Conservation (phyloP, 257 asterid species). For the Jasminum sambac region DNA sequence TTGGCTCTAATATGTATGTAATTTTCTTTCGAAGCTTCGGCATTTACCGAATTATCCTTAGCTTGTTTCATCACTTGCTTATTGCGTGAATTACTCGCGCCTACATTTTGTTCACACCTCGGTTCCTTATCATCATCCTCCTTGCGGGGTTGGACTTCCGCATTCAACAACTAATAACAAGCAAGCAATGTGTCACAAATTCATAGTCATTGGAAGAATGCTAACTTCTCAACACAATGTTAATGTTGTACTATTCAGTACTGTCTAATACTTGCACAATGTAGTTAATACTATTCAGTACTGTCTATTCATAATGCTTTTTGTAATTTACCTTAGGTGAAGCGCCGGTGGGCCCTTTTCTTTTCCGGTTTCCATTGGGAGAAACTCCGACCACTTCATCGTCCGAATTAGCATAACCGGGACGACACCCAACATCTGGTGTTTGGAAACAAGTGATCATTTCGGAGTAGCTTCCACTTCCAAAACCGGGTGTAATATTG, state of each 20-base stretch:
- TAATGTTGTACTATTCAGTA: too few relatives aligned
- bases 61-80: slow-evolving; percentile 56
- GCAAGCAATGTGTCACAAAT: slow-evolving; percentile 13
- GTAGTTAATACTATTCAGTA: too few relatives aligned
- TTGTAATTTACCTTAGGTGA: slow-evolving; percentile 30
- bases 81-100: slow-evolving; percentile 30
- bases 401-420: slow-evolving; percentile 40
- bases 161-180: slow-evolving; percentile 37
- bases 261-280: background rate
- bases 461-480: slow-evolving; percentile 61
- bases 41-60: slow-evolving; percentile 47
- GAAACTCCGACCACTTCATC: slow-evolving; percentile 41
- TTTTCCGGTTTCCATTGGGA: slow-evolving; percentile 65
- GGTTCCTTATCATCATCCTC: slow-evolving; percentile 47
- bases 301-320: background rate
- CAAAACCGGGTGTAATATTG: slow-evolving; percentile 58
- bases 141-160: slow-evolving; percentile 49
- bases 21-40: slow-evolving; percentile 67
- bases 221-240: too few relatives aligned
- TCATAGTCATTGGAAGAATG: too few relatives aligned
- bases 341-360: slow-evolving; percentile 39
- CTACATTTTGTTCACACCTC: slow-evolving; percentile 40
- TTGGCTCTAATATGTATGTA: slow-evolving; percentile 89
- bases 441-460: slow-evolving; percentile 48
- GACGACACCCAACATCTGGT: slow-evolving; percentile 30